Percentiles rank a stretch among this genome's conserved stretches.
phyloP scores from a whole-genome alignment of 805 yeast genomes.

The Myxozyma udenii region DNA sequence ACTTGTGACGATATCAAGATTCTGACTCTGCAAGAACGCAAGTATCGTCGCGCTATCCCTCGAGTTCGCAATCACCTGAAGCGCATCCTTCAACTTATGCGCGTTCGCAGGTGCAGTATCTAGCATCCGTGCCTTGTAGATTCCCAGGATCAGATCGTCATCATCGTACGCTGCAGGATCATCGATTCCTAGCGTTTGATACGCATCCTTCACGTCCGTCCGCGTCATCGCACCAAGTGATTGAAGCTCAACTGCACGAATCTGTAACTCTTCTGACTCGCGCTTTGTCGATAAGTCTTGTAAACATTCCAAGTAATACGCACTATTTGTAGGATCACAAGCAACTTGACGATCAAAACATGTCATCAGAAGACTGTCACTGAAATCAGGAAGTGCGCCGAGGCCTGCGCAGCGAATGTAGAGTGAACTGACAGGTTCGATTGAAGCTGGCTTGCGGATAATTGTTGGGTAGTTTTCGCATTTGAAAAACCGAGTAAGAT shows the following conservation, averaged over 20 bases:
- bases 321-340: conserved; percentile 47
- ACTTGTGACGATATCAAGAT: conserved; percentile 49
- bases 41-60: conserved; percentile 58
- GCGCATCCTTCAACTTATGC: conserved; percentile 49
- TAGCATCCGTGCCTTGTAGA: conserved; percentile 15
- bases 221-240: conserved; percentile 55
- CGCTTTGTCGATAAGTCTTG: conserved; percentile 50
- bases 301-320: conserved; percentile 59
- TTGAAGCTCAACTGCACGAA: conserved; percentile 46
- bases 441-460: conserved; percentile 1
- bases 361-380: conserved; percentile 48
- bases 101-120: conserved; percentile 15
- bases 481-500: conserved; percentile 3
- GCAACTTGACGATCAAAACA: conserved; percentile 46
- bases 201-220: conserved; percentile 46
- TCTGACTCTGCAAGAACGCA: conserved; percentile 47
- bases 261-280: conserved; percentile 47
- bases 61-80: conserved; percentile 58
- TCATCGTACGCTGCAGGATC: conserved; percentile 9
- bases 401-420: conserved; percentile 48
- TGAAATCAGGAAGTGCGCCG: conserved; percentile 50
- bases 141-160: conserved; percentile 19
- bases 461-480: conserved; percentile 15
- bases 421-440: conserved; percentile 15
- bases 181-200: conserved; percentile 37